phyloP scores from a whole-genome alignment of 257 asterid species.

The Anisodus tanguticus region DNA sequence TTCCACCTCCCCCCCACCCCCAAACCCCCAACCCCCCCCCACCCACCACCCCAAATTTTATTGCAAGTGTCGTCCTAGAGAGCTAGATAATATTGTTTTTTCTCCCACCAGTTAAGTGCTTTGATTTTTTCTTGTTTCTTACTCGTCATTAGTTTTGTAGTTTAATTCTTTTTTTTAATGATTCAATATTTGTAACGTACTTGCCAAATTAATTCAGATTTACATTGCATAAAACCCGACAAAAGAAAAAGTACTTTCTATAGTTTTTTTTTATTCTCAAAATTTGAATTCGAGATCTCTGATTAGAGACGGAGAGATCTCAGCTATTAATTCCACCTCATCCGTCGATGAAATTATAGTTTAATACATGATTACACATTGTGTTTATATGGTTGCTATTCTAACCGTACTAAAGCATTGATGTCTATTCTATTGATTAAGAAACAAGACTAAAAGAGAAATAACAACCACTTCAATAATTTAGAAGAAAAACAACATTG shows the following conservation, averaged over 20 bases:
- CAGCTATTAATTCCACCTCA: neutral
- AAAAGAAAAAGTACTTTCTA: neutral
- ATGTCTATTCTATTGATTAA: neutral
- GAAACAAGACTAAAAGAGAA: neutral
- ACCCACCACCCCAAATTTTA: neutral
- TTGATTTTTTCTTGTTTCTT: neutral
- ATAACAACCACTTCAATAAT: constrained; percentile 14
- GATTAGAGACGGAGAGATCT: neutral
- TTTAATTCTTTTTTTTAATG: neutral
- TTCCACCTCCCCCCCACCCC: neutral
- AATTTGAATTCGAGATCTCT: neutral
- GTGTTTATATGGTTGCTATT: no score
- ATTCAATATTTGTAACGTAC: neutral
- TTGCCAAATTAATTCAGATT: neutral
- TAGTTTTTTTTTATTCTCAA: neutral
- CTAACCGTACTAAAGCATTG: neutral
- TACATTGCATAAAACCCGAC: neutral
- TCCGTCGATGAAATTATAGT: neutral
- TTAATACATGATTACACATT: neutral
- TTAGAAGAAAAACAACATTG: neutral
- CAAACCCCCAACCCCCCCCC: neutral
- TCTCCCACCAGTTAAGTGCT: neutral
- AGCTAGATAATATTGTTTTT: neutral
- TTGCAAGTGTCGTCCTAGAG: neutral
- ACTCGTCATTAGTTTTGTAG: neutral